Percentiles rank a stretch among this genome's conserved stretches.
Evolutionary conservation across 2,329 filamentous ascomycete species (phyloP).

Genomic region (Ambrosiella cleistominuta): DNA sequence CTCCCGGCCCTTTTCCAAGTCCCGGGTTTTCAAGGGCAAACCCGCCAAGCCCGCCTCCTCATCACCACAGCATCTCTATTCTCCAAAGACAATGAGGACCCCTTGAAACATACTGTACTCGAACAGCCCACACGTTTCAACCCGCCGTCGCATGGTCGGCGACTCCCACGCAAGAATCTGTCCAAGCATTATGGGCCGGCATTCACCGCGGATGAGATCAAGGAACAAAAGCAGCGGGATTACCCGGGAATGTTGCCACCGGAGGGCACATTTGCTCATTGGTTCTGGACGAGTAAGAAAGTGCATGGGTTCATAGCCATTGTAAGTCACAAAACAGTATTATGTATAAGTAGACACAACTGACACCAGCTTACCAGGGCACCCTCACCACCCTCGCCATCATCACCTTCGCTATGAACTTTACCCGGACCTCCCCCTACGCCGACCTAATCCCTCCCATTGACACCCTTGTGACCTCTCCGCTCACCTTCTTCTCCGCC

Average conservation of each 20-base stretch:
- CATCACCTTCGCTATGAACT: constrained; percentile 61
- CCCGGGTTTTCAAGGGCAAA: neutral
- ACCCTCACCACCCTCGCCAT: constrained; percentile 52
- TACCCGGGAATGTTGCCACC: constrained; percentile 87
- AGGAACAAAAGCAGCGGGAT: constrained; percentile 47
- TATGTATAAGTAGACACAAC: neutral
- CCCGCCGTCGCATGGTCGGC: constrained; percentile 71
- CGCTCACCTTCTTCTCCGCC: constrained; percentile 46
- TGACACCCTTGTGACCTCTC: constrained; percentile 51
- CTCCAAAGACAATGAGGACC: constrained; percentile 6
- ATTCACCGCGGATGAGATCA: constrained; percentile 45
- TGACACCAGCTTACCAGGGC: constrained; percentile 24
- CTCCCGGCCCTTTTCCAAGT: neutral
- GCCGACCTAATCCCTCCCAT: constrained; percentile 58
- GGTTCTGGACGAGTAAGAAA: constrained; percentile 59
- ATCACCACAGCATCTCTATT: neutral
- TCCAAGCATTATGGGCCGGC: constrained; percentile 60
- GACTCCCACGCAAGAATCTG: constrained; percentile 38
- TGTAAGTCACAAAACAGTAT: constrained; percentile 32
- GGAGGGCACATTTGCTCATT: constrained; percentile 63
- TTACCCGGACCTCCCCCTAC: constrained; percentile 62
- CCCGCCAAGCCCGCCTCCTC: neutral
- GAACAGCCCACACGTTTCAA: constrained; percentile 81
- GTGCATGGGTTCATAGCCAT: constrained; percentile 74
- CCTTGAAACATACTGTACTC: constrained; percentile 48